Base-by-base conservation (phyloP, 345 rosid species). In the Melastoma malabathricum region DNA sequence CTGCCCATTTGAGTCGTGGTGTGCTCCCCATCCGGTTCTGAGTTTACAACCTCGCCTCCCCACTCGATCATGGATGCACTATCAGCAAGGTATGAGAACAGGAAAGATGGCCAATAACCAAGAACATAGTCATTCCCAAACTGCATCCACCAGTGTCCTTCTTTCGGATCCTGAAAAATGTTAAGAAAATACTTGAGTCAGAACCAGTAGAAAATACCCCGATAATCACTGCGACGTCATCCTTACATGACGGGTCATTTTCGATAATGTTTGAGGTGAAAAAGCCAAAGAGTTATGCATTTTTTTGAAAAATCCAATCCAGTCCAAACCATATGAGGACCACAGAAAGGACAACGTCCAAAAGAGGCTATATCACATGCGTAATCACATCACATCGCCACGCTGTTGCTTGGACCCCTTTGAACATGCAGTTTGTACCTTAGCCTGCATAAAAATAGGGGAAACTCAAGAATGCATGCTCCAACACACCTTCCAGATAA, bases 101-200 rank as follows among this genome's bases (percentile, higher is more conserved):
- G 75, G 73, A 87, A 87, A 1, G 98, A 82, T 0, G 98, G 97
- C 97, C 95, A 92, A 23, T 92, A 92, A 3, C 97, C 98, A 38
- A 84, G 60, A 38, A 87, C 98, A 51, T 70, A 79, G 64, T 76
- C 83, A 10, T 79, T 87, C 4, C 98, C 97, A 55, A 92, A 92
- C 47, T 87, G 96, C 98, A 92, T 84, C 98, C 97, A 87, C 98
- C 95, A 92, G 50, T 92, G 96, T 51, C 98, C 97, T 63, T 81
- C 95, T 29, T 83, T 84, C 0, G 97, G 98, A 72, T 92, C 98
- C 93, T 92, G 52, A 1, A 25, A 22, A 25, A 50, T 15, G 9
- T 23, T 41, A 49, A 41, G 41, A 34, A 34, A 34, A 34, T 9
- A 7, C 9, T 34, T 34, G 9, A 34, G 41, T 8, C 9, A 34